Evolutionary conservation across 2,329 filamentous ascomycete species (phyloP), one percentile per base, ranked within the genome.

Genomic region (Pseudogymnoascus pannorum): DNA sequence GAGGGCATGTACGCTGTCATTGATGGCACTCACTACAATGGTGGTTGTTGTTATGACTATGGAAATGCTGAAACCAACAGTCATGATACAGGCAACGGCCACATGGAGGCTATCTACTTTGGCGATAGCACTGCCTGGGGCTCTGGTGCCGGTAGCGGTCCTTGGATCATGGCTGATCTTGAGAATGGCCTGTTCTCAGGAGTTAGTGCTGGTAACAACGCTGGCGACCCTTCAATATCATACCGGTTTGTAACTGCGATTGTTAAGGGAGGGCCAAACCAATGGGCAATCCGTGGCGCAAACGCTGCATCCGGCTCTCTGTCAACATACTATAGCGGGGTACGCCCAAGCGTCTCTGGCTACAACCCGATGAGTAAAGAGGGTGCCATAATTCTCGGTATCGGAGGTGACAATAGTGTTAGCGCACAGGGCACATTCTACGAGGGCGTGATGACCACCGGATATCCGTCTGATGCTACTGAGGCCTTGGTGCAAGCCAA

Each of bases 101-200:
- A 87, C 67, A 88, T 88, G 85, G 86, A 88, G 69, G 82, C 85
- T 60, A 82, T 88, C 62, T 88, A 87, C 77, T 87, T 78, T 66
- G 85, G 86, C 1, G 73, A 75, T 69, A 79, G 68, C 70, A 83
- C 75, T 0, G 62, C 63, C 65, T 86, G 82, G 81, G 85, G 85
- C 16, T 72, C 71, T 6, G 85, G 86, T 7, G 61, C 80, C 3
- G 85, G 84, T 48, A 77, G 66, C 44, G 85, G 86, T 0, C 86
- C 86, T 0, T 88, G 85, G 86, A 70, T 88, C 66, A 87, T 88
- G 84, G 85, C 84, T 0, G 86, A 88, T 71, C 78, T 88, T 0
- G 86, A 88, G 69, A 87, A 88, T 64, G 82, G 83, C 3, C 73
- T 88, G 2, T 88, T 87, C 74, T 85, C 84, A 0, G 85, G 84